These are phyloP conservation scores for Sugiyamaella pinicola DNA, from an alignment of 1,139 yeast species.

Conservation along the genomic window DNA sequence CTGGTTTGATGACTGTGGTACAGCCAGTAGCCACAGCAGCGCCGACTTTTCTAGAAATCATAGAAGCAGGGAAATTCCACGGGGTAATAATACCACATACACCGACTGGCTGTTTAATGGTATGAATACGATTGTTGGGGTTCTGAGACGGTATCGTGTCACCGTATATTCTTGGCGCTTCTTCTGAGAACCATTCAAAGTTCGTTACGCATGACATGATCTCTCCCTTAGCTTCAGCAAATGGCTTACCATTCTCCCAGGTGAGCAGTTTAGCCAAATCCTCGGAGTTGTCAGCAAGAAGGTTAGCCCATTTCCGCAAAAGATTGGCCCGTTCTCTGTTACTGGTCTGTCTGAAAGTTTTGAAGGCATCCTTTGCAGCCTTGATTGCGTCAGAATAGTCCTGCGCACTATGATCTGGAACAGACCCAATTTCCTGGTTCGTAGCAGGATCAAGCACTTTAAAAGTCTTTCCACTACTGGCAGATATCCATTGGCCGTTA, in stretches of 20 bases:
- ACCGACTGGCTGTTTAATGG: slow-evolving; percentile 81
- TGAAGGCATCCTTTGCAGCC: slow-evolving; percentile 62
- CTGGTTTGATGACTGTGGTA: slow-evolving; percentile 87
- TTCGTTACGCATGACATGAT: slow-evolving; percentile 75
- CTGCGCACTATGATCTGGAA: slow-evolving; percentile 58
- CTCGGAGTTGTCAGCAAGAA: slow-evolving; percentile 65
- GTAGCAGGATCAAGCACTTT: slow-evolving; percentile 79
- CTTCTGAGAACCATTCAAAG: slow-evolving; percentile 86
- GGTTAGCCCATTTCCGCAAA: slow-evolving; percentile 62
- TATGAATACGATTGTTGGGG: slow-evolving; percentile 59
- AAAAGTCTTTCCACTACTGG: slow-evolving; percentile 57
- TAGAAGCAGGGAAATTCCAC: slow-evolving; percentile 95
- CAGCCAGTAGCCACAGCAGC: slow-evolving; percentile 96
- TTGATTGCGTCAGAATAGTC: slow-evolving; percentile 53
- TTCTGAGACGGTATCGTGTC: slow-evolving; percentile 67
- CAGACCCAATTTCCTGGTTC: slow-evolving; percentile 55
- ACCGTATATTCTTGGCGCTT: slow-evolving; percentile 78
- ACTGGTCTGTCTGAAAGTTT: slow-evolving; percentile 55
- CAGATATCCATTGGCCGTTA: slow-evolving; percentile 69
- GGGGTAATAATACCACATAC: slow-evolving; percentile 92
- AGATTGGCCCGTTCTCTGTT: slow-evolving; percentile 68
- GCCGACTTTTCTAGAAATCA: slow-evolving; percentile 89
- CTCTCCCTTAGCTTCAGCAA: slow-evolving; percentile 76
- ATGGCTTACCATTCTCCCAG: slow-evolving; percentile 83
- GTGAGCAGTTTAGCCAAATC: slow-evolving; percentile 75